Base-by-base conservation (phyloP, 1,284 basidiomycete species). In the Cutaneotrichosporon curvatum region DNA sequence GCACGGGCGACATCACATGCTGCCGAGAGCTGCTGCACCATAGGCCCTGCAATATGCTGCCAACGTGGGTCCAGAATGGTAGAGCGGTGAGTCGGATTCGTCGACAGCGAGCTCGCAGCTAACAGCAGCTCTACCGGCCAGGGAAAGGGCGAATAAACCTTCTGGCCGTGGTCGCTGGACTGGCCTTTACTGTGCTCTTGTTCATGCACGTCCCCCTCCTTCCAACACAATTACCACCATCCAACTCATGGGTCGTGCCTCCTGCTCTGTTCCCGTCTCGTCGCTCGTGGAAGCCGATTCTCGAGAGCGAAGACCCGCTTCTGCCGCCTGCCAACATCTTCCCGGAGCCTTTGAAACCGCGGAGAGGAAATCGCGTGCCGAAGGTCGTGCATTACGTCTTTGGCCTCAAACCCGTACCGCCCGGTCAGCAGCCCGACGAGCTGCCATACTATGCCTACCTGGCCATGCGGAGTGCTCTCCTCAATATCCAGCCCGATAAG, bases 381-480 rank as follows among this genome's bases (percentile, higher is more conserved):
- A 68, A 73, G 44, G 47, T 61, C 4, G 60, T 73, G 7, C 72
- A 73, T 49, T 72, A 72, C 47, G 65, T 74, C 4, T 73, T 67
- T 47, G 71, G 71, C 1, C 47, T 72, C 28, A 72, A 70, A 50
- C 56, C 62, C 14, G 40, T 63, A 9, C 23, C 51, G 36, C 51
- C 57, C 3, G 68, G 64, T 0, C 47, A 58, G 30, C 38, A 42
- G 9, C 49, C 55, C 19, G 65, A 67, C 34, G 63, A 69, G 45
- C 60, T 73, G 39, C 70, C 71, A 16, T 74, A 73, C 53, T 74
- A 71, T 51, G 71, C 72, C 23, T 75, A 74, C 54, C 56, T 74
- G 28, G 72, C 71, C 1, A 67, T 74, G 39, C 52, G 71, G 37
- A 71, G 68, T 44, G 73, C 70, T n/a, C 23, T 75, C 16, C 49